phyloP scores from a whole-genome alignment of 148 eudicot species.

The Dysphania ambrosioides region DNA sequence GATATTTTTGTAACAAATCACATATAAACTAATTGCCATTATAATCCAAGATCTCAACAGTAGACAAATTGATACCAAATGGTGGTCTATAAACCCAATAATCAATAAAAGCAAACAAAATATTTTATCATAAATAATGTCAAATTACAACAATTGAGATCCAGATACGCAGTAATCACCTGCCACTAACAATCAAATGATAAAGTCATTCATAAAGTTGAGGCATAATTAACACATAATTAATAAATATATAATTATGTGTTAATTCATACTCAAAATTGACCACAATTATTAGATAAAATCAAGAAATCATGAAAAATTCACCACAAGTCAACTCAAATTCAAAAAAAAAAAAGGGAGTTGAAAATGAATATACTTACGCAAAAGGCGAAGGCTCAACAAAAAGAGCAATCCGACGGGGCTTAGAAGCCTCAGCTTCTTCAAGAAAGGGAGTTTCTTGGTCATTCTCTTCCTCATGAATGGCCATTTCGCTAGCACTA shows the following conservation, averaged over 20 bases:
- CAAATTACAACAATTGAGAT: conserved; percentile 27
- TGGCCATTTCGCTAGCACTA: conserved; percentile 39
- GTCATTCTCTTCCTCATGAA: conserved; percentile 49
- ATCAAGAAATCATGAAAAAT: background rate
- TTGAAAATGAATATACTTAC: conserved; percentile 44
- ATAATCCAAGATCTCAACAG: background rate
- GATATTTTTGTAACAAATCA: background rate
- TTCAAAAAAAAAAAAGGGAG: background rate
- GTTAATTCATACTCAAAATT: too few relatives aligned
- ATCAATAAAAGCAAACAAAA: background rate
- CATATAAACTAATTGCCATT: background rate
- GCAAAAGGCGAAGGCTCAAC: conserved; percentile 99
- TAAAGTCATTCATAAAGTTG: background rate
- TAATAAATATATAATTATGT: too few relatives aligned
- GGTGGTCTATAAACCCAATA: background rate
- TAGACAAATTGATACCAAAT: background rate
- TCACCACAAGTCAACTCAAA: background rate
- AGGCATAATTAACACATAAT: background rate
- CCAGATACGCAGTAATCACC: background rate
- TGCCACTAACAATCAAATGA: background rate
- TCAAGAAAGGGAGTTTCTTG: conserved; percentile 50
- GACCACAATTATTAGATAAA: background rate
- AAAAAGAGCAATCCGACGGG: conserved; percentile 91
- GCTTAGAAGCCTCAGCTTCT: conserved; percentile 58
- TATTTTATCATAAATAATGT: background rate